Conservation (phyloP, 2,329 filamentous ascomycete genomes). For the Fusarium pseudoanthophilum region DNA sequence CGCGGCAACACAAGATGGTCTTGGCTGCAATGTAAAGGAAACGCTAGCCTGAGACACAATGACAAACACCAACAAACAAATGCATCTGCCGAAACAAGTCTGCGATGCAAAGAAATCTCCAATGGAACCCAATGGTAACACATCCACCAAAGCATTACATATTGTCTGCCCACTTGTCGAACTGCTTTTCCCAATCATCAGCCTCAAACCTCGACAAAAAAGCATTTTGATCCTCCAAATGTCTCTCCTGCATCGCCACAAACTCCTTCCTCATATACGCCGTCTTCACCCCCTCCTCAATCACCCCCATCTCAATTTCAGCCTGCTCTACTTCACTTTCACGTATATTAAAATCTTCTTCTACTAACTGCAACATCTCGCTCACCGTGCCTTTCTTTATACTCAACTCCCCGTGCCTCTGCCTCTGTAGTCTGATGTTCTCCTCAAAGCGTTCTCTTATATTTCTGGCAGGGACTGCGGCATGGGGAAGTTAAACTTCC, state of each 20-base stretch:
- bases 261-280: not conserved
- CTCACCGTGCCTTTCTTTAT: too few relatives aligned
- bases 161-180: fast-evolving
- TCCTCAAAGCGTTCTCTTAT: too few relatives aligned
- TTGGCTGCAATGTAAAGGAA: not conserved
- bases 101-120: not conserved
- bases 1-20: too few relatives aligned
- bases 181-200: fast-evolving
- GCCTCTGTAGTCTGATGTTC: too few relatives aligned
- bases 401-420: too few relatives aligned
- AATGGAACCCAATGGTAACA: not conserved
- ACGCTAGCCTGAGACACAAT: not conserved
- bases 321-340: too few relatives aligned
- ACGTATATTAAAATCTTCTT: too few relatives aligned
- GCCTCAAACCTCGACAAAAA: not conserved
- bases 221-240: not conserved
- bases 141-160: not conserved
- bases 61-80: not conserved
- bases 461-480: too few relatives aligned
- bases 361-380: too few relatives aligned
- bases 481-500: too few relatives aligned
- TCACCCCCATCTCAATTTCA: too few relatives aligned
- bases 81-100: not conserved
- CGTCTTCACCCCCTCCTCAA: not conserved
- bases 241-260: not conserved